Evolutionary conservation across 176 grass and related monocot genomes (phyloP).

Genomic region (Bothriochloa decipiens): DNA sequence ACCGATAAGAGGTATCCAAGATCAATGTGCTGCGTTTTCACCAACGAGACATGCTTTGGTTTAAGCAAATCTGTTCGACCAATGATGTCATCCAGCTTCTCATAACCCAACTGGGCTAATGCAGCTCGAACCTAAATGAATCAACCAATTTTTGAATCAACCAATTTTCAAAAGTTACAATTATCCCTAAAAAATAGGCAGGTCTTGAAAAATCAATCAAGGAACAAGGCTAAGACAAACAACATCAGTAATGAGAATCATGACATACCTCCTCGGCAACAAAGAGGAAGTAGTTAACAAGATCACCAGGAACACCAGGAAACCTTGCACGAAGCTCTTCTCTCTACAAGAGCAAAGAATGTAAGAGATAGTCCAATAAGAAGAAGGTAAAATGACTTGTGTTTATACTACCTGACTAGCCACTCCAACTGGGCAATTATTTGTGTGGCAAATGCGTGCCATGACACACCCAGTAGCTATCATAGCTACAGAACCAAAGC

Average conservation of each 20-base stretch:
- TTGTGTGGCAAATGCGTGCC: conserved; percentile 99
- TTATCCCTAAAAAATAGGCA: conserved; percentile 4
- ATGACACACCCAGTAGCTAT: conserved; percentile 99
- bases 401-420: conserved; percentile 89
- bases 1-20: conserved; percentile 81
- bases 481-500: conserved; percentile 99
- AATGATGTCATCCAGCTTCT: conserved; percentile 97
- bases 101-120: conserved; percentile 93
- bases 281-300: conserved; percentile 98
- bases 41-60: conserved; percentile 84
- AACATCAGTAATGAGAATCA: conserved; percentile 29
- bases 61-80: conserved; percentile 85
- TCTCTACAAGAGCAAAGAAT: conserved; percentile 67
- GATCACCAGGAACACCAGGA: conserved; percentile 99
- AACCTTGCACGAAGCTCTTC: conserved; percentile 98
- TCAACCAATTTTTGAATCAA: conserved; percentile 43
- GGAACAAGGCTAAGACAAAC: conserved; percentile 23
- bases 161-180: conserved; percentile 20
- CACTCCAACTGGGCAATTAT: conserved; percentile 98
- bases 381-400: conserved; percentile 39
- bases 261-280: conserved; percentile 94
- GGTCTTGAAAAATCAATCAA: conserved; percentile 12
- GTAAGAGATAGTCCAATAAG: conserved; percentile 46
- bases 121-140: conserved; percentile 79
- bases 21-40: conserved; percentile 96